Percentiles rank a stretch among this genome's conserved stretches.
phyloP scores from a whole-genome alignment of 83 land plant species.

The Thuja plicata region DNA sequence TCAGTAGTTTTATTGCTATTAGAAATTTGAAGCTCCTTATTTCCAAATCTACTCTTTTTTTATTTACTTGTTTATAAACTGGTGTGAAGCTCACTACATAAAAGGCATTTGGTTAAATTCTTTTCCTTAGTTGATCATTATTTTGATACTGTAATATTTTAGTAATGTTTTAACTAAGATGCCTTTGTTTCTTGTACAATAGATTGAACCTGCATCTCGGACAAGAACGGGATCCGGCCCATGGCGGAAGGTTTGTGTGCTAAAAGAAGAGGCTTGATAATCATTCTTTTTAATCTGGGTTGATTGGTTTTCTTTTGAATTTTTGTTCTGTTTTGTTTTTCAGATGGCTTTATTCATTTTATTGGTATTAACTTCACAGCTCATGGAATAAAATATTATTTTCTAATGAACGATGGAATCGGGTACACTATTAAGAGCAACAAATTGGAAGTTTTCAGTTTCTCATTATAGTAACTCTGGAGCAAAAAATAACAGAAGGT shows the following conservation, averaged over 20 bases:
- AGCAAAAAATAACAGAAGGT: too few species aligned
- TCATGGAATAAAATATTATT: neutral
- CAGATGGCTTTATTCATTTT: neutral
- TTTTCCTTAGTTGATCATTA: neutral
- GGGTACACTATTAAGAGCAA: neutral
- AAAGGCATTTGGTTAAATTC: neutral
- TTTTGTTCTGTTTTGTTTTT: constrained; percentile 7
- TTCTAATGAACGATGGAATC: neutral
- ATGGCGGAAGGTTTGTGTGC: constrained; percentile 50
- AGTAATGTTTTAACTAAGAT: neutral
- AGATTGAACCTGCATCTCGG: constrained; percentile 54
- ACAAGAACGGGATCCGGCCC: constrained; percentile 59
- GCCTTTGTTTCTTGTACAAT: neutral
- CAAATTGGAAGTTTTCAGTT: neutral
- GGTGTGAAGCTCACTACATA: neutral
- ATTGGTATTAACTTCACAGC: neutral
- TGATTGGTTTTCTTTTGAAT: neutral
- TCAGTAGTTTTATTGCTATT: neutral
- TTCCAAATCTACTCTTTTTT: neutral
- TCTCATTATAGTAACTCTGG: neutral
- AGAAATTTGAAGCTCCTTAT: neutral
- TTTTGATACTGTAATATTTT: neutral
- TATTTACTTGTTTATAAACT: neutral
- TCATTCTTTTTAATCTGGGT: neutral
- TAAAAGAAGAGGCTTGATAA: neutral